Percentiles rank a stretch among this genome's conserved stretches.
These are phyloP conservation scores for Tripterygium wilfordii DNA, from an alignment of 177 flowering plant species.

Conservation along the genomic window DNA sequence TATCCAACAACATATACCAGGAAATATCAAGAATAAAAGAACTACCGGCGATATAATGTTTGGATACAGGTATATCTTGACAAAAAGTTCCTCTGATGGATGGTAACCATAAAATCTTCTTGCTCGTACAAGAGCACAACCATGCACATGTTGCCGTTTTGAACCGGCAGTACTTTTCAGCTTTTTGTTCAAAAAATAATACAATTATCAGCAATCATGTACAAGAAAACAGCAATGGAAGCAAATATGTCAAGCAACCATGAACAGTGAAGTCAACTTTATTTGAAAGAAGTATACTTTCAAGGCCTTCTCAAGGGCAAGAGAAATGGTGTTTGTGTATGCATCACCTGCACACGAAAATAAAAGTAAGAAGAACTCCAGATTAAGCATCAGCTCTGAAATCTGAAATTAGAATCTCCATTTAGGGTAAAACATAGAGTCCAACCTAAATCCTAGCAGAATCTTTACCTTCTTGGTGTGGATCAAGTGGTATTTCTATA, in stretches of 20 bases:
- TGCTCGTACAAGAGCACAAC: conserved; percentile 73
- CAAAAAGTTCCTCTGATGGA: conserved; percentile 77
- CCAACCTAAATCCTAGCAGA: background rate
- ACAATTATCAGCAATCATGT: background rate
- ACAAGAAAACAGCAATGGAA: background rate
- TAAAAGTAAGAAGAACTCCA: background rate
- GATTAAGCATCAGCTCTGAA: background rate
- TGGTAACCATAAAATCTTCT: conserved; percentile 85
- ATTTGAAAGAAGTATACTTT: conserved; percentile 37
- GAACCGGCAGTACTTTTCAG: conserved; percentile 57
- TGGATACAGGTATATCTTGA: conserved; percentile 95
- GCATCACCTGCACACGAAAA: conserved; percentile 37
- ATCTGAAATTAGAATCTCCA: no score
- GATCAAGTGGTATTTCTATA: conserved; percentile 38
- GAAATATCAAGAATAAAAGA: background rate
- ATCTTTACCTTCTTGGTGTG: conserved; percentile 45
- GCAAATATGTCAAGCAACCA: background rate
- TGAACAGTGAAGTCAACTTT: background rate
- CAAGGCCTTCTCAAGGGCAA: conserved; percentile 74
- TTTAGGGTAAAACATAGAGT: background rate
- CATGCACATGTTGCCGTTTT: conserved; percentile 88
- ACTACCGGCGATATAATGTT: background rate
- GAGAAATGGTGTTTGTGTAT: conserved; percentile 31
- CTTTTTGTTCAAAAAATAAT: conserved; percentile 29
- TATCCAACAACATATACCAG: conserved; percentile 2